Evolutionary conservation across 2,329 filamentous ascomycete genomes (phyloP).

Genomic region (Colletotrichum spinosum): DNA sequence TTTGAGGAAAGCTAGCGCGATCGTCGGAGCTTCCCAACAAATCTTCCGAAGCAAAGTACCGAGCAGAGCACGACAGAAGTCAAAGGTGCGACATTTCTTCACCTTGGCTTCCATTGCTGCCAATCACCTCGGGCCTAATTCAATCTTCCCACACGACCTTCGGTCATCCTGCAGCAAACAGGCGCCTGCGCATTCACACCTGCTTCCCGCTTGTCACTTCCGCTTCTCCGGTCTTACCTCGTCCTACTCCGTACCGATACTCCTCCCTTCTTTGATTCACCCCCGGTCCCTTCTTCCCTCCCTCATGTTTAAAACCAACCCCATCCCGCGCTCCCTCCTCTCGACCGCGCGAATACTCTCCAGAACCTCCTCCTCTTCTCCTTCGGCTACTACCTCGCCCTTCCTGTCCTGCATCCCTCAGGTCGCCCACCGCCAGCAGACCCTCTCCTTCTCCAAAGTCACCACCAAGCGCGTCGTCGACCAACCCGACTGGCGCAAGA

Average conservation of each 20-base stretch:
- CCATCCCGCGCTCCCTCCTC: constrained; percentile 25
- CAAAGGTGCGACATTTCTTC: constrained; percentile 32
- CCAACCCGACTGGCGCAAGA: constrained; percentile 31
- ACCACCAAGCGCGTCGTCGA: constrained; percentile 6
- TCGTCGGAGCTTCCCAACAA: constrained; percentile 37
- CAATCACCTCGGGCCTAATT: constrained; percentile 15
- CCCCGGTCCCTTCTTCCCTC: neutral
- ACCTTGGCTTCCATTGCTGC: constrained; percentile 16
- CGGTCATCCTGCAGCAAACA: constrained; percentile 19
- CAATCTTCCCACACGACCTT: constrained; percentile 4
- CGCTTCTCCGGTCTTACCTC: neutral
- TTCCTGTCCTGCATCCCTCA: constrained; percentile 6
- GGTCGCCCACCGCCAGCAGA: constrained; percentile 1
- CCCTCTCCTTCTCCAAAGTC: constrained; percentile 15
- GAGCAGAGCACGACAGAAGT: neutral
- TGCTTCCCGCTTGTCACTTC: neutral
- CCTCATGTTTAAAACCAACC: constrained; percentile 31
- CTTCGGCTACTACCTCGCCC: constrained; percentile 1
- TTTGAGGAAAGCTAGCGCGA: constrained; percentile 2
- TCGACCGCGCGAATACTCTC: constrained; percentile 9
- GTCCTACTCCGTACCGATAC: neutral
- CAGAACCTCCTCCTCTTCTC: constrained; percentile 4
- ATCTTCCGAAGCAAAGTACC: constrained; percentile 14
- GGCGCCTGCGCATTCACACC: too few relatives aligned
- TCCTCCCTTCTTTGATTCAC: constrained; percentile 1